Base-by-base conservation (phyloP, 139 green algal genomes). In the Picochlorum sp. region DNA sequence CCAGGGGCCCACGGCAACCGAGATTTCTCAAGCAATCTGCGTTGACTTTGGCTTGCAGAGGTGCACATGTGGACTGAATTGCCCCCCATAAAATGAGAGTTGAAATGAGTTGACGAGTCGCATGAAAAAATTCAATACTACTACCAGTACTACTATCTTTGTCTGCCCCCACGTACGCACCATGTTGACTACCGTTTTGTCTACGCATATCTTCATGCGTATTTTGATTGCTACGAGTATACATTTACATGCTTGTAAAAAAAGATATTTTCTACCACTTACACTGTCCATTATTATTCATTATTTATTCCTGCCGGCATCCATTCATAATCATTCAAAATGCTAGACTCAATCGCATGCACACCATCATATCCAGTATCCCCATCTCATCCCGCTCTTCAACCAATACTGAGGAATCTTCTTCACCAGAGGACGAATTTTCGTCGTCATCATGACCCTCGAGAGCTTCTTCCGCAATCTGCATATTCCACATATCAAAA, bases 401-500 rank as follows among this genome's bases (percentile, higher is more conserved):
- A 41, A 41, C 34, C 34, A 41, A 41, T 4, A 54, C 3, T 21
- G 47, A 24, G 4, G 47, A 54, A 24, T 20, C 47, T 9, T 54
- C 47, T 9, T 54, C 47, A 20, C 6, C 16, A 26, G 47, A 54
- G 6, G 47, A 54, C 1, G 47, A 10, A 32, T 20, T 15, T 14
- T 57, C 20, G 6, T 32, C 58, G 21, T 15, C n/a, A 18, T n/a
- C n/a, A 15, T 72, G 52, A 41, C 45, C 45, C 6, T 72, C 70
- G 34, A 76, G 54, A 26, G 50, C 65, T 49, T 68, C 34, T 49
- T 77, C 28, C 3, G 70, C 70, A 13, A 56, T 56, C 30, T 77
- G 70, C 57, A 73, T 63, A 4, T 60, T 21, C 70, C 70, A 77
- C 70, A 73, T 72, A 8, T 67, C 70, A 51, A 86, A 85, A 3